Conservation (phyloP, 371 early-diverging fungal genomes). For the Actinomortierella wolfii region DNA sequence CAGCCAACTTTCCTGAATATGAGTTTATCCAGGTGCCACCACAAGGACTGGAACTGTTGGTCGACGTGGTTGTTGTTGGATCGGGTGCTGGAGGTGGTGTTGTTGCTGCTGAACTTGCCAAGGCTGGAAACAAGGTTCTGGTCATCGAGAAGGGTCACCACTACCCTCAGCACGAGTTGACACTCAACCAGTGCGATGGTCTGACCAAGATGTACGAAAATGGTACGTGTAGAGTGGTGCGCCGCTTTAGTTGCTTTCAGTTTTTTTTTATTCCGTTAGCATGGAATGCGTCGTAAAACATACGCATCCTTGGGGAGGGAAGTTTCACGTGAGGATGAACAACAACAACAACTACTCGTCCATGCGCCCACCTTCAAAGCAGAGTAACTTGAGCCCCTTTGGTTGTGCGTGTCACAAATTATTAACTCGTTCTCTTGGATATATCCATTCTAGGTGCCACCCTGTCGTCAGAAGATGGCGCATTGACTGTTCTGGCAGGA, state of each 20-base stretch:
- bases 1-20: slow-evolving; percentile 40
- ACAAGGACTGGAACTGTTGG: slow-evolving; percentile 44
- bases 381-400: no score
- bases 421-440: no score
- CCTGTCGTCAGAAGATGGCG: slow-evolving; percentile 50
- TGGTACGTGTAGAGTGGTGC: slow-evolving; percentile 13
- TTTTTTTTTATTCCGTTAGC: no score
- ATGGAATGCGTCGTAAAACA: no score
- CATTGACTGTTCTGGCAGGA: slow-evolving; percentile 62
- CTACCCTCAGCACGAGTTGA: slow-evolving; percentile 57
- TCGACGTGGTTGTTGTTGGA: slow-evolving; percentile 75
- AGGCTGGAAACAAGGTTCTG: slow-evolving; percentile 71
- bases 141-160: slow-evolving; percentile 78
- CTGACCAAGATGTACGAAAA: slow-evolving; percentile 57
- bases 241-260: no score
- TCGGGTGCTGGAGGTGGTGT: slow-evolving; percentile 83
- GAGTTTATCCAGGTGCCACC: slow-evolving; percentile 45
- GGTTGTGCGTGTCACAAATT: no score
- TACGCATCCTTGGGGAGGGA: no score
- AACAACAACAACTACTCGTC: no score
- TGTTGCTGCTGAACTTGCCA: slow-evolving; percentile 70
- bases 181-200: slow-evolving; percentile 53
- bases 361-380: no score
- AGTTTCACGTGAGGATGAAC: no score
- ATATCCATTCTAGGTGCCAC: slow-evolving; percentile 34